These are phyloP conservation scores for Cladorrhinum sp. DNA, from an alignment of 2,329 filamentous ascomycete species.

Conservation along the genomic window DNA sequence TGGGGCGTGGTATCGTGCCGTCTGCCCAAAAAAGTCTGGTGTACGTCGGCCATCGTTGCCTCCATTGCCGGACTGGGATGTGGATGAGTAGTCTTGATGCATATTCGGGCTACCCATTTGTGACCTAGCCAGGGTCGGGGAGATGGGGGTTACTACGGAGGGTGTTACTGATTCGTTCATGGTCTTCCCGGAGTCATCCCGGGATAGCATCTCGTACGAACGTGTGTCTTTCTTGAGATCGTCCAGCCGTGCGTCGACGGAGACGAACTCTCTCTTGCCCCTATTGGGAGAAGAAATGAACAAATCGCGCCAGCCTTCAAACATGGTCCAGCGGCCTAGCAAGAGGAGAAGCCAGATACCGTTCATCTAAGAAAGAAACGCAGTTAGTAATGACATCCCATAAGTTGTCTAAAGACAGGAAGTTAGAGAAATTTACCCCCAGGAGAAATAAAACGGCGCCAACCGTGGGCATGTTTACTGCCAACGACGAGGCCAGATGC, in stretches of 20 bases:
- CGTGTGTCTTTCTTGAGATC: constrained; percentile 60
- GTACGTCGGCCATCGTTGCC: constrained; percentile 41
- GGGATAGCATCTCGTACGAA: constrained; percentile 78
- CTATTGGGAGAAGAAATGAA: constrained; percentile 47
- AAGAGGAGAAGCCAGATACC: constrained; percentile 83
- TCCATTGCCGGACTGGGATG: constrained; percentile 14
- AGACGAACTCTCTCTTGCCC: constrained; percentile 78
- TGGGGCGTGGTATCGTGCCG: constrained; percentile 54
- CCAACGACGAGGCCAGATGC: constrained; percentile 54
- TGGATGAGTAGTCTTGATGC: constrained; percentile 18
- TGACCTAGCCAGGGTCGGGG: constrained; percentile 27
- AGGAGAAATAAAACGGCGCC: constrained; percentile 80
- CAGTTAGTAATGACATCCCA: constrained; percentile 9
- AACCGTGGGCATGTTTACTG: constrained; percentile 73
- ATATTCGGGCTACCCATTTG: constrained; percentile 26
- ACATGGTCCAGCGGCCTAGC: constrained; percentile 79
- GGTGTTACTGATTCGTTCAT: constrained; percentile 51
- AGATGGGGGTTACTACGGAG: constrained; percentile 33
- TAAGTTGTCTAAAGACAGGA: background rate
- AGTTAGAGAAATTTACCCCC: constrained; percentile 41
- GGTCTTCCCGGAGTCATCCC: constrained; percentile 46
- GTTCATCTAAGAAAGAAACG: constrained; percentile 55
- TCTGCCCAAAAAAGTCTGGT: constrained; percentile 55
- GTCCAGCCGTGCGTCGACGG: constrained; percentile 67
- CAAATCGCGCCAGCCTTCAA: constrained; percentile 76